Evolutionary conservation across 2,329 filamentous ascomycete genomes (phyloP), one percentile per base, ranked within the genome.

Genomic region (Colletotrichum brevisporum): DNA sequence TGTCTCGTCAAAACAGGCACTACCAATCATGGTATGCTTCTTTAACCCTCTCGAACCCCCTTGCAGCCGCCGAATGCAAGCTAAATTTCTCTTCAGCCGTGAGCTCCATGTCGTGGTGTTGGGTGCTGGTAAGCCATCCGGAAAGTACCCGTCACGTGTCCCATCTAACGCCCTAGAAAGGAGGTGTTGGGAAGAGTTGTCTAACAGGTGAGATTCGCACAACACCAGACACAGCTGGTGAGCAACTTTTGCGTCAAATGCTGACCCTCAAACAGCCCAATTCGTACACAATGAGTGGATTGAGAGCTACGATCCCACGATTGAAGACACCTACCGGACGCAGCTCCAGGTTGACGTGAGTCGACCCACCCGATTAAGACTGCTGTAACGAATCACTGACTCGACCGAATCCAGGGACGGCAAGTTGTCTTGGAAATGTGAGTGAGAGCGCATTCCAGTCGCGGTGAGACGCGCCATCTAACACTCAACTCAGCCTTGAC

Each of bases 201-300:
- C 85, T 97, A 75, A 97, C 94, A 80, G 93, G 94, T 96, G 85
- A 79, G 67, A 39, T 47, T 5, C 27, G 21, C 18, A 24, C 18
- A 21, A 36, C 43, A 41, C 13, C 36, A 48, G 51, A 45, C 31
- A 4, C 31, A 4, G 31, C 31, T 36, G 31, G 31, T 36, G 31
- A 36, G 10, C 31, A 10, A 16, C 21, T 57, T 48, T 31, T 16
- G 45, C 43, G n/a, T 24, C 15, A 36, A 21, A 26, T 36, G 24
- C 63, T 68, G 41, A 70, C 52, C 21, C 5, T n/a, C 24, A 36
- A 36, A 76, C 76, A 94, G 94, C 94, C 76, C 94, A 97, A 85
- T 97, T 97, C 76, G 94, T 97, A 60, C 94, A 96, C 81, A 95
- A 96, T 83, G 92, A 97, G 75, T 97, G 94, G 93, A 95, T 97